Conservation (phyloP, 495 filamentous ascomycete genomes). For the Penicillium tannophilum region DNA sequence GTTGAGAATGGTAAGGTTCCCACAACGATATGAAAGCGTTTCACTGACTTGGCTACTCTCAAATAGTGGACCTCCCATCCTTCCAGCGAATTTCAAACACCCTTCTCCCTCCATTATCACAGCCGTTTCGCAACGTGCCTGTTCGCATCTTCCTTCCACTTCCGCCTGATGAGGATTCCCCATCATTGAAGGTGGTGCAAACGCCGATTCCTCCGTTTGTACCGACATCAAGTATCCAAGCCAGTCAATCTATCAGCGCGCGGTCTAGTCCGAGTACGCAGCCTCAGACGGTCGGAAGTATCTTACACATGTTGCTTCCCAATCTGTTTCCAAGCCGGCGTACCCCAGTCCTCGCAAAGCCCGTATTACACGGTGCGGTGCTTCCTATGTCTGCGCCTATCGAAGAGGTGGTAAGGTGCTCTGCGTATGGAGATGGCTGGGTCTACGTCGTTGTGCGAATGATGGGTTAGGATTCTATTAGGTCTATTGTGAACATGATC, state of each 20-base stretch:
- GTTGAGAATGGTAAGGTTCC: constrained; percentile 69
- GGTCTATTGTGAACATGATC: not conserved
- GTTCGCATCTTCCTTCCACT: constrained; percentile 87
- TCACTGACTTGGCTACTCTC: constrained; percentile 4
- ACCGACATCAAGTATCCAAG: constrained; percentile 24
- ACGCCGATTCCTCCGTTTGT: constrained; percentile 60
- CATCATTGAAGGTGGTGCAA: constrained; percentile 69
- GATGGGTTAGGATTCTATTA: constrained; percentile 41
- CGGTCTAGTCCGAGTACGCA: constrained; percentile 44
- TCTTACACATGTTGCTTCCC: constrained; percentile 76
- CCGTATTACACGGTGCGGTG: constrained; percentile 83
- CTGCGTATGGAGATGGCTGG: constrained; percentile 92
- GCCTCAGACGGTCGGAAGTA: constrained; percentile 77
- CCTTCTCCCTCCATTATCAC: constrained; percentile 73
- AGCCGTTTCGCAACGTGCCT: constrained; percentile 77
- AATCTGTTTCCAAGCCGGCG: constrained; percentile 84
- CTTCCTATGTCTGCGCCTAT: constrained; percentile 82
- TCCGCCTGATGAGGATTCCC: constrained; percentile 44
- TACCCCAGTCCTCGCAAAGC: constrained; percentile 86
- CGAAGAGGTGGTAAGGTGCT: constrained; percentile 79
- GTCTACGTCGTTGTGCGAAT: constrained; percentile 83
- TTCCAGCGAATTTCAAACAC: constrained; percentile 76
- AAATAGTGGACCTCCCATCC: constrained; percentile 67
- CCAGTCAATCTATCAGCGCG: constrained; percentile 31
- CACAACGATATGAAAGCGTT: not conserved